A percentile compares a stretch with the other conserved stretches of the same genome.
Conservation (phyloP, 352 stramenopile species). For the Globisporangium echinulatum region DNA sequence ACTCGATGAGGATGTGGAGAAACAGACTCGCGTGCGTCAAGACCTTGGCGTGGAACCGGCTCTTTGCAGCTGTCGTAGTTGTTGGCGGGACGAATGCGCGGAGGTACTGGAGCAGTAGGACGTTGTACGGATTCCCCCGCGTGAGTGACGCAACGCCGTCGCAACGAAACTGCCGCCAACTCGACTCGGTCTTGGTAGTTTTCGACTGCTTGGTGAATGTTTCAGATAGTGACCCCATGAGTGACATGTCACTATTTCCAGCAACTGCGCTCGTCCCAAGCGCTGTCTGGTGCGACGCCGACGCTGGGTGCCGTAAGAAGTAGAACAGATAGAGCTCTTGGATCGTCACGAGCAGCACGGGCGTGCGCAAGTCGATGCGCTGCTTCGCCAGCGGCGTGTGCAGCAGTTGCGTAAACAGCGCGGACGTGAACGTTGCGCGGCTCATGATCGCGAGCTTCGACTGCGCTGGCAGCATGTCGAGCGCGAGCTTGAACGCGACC, state of each 20-base stretch:
- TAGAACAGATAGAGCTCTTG: slow-evolving; percentile 84
- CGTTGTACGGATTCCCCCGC: slow-evolving; percentile 77
- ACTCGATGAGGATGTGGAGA: slow-evolving; percentile 81
- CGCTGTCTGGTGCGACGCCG: slow-evolving; percentile 55
- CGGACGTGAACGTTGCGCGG: slow-evolving; percentile 51
- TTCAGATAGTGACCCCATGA: slow-evolving; percentile 44
- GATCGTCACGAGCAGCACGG: slow-evolving; percentile 78
- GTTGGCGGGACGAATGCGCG: slow-evolving; percentile 71
- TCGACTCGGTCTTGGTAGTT: slow-evolving; percentile 36
- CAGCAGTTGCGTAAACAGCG: slow-evolving; percentile 78
- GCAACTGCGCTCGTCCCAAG: slow-evolving; percentile 2
- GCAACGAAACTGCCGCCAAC: slow-evolving; percentile 65
- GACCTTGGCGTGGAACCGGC: slow-evolving; percentile 72
- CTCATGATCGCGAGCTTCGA: slow-evolving; percentile 74
- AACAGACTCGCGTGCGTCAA: slow-evolving; percentile 78
- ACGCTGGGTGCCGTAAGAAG: slow-evolving; percentile 73
- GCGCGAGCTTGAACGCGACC: slow-evolving; percentile 75
- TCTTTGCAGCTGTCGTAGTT: slow-evolving; percentile 39
- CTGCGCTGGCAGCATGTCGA: slow-evolving; percentile 75
- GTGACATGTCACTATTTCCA: slow-evolving; percentile 17
- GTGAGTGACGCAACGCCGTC: slow-evolving; percentile 63
- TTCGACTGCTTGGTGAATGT: slow-evolving; percentile 40
- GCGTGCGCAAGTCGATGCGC: slow-evolving; percentile 61
- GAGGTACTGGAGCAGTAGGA: slow-evolving; percentile 79
- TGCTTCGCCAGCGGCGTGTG: slow-evolving; percentile 79